Evolutionary conservation across 164 flowering plant species (phyloP), one percentile per base, ranked within the genome.

Genomic region (Hamamelis virginiana): DNA sequence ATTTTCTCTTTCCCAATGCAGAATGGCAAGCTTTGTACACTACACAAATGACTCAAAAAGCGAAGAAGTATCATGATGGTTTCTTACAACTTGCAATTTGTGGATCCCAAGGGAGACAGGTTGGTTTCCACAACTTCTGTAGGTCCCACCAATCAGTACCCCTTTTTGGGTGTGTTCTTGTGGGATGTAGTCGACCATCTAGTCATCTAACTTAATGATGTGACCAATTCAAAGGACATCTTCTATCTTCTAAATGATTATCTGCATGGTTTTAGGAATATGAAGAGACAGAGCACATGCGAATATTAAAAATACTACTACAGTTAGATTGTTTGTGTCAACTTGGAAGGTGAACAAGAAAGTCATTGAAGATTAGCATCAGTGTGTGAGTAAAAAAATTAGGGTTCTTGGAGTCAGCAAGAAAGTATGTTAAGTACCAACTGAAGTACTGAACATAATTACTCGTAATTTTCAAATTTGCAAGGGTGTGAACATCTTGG

Each of bases 61-160:
- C 92, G 67, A 92, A 90, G 86, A 87, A 79, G 77, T 89, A 79
- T 79, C 96, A 90, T 74, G 92, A 90, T 83, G 96, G 97, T 38
- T 50, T 82, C 79, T 66, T 90, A 62, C 70, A 68, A 55, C 82
- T 87, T 74, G 61, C 70, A 22, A 28, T 26, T 59, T 69, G 72
- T 72, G 86, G 90, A 73, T 78, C 85, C 65, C 80, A 48, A 6
- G 75, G 83, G 75, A 83, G 84, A 78, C 90, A 90, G 94, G 97
- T 90, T 62, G 26, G 67, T 66, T 59, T 57, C 28, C 50, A 59
- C 0, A n/a, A 38, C 48, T 74, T 18, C 19, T 55, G 38, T 43
- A 28, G 27, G 8, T n/a, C 21, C 14, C 18, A 53, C 12, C 62
- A 64, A 65, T 50, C 27, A 9, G 18, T 9, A 4, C 50, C 18